Evolutionary conservation across 768 basidiomycete species (phyloP).

Genomic region (Obba rivulosa): DNA sequence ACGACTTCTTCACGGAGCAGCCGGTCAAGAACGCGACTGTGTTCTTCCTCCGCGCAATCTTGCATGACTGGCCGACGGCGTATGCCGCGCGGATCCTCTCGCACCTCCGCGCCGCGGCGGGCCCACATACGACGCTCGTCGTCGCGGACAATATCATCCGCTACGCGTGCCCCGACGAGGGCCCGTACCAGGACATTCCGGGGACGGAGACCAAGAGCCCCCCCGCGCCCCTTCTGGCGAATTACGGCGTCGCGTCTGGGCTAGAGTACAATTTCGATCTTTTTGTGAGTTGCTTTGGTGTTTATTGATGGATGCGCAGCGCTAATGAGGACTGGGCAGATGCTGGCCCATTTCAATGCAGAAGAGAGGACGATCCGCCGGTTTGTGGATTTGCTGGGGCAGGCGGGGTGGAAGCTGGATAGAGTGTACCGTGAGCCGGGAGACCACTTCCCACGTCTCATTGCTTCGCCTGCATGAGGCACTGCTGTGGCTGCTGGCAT

Average conservation of each 20-base stretch:
- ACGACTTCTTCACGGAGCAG: conserved; percentile 24
- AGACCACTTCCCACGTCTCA: no score
- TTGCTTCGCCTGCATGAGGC: no score
- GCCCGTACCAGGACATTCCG: conserved; percentile 10
- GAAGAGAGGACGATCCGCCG: conserved; percentile 3
- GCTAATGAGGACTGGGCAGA: background rate
- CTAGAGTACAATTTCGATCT: no score
- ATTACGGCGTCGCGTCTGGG: conserved; percentile 12
- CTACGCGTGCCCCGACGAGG: conserved; percentile 17
- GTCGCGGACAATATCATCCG: conserved; percentile 19
- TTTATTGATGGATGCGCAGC: no score
- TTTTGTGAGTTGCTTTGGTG: no score
- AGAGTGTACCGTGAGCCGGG: no score
- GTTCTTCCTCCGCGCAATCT: conserved; percentile 23
- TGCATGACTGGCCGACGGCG: conserved; percentile 31
- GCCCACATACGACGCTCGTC: conserved; percentile 20
- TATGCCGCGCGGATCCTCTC: conserved; percentile 22
- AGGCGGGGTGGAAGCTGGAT: background rate
- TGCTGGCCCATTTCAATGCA: conserved; percentile 8
- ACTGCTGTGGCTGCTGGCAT: no score
- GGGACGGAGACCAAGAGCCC: conserved; percentile 2
- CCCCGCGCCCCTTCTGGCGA: conserved; percentile 20
- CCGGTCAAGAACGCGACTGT: conserved; percentile 19
- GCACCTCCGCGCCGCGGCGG: conserved; percentile 12
- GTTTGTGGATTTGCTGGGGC: conserved; percentile 1